Conservation (phyloP, 2,329 filamentous ascomycete species). For the Alternaria gaisen region DNA sequence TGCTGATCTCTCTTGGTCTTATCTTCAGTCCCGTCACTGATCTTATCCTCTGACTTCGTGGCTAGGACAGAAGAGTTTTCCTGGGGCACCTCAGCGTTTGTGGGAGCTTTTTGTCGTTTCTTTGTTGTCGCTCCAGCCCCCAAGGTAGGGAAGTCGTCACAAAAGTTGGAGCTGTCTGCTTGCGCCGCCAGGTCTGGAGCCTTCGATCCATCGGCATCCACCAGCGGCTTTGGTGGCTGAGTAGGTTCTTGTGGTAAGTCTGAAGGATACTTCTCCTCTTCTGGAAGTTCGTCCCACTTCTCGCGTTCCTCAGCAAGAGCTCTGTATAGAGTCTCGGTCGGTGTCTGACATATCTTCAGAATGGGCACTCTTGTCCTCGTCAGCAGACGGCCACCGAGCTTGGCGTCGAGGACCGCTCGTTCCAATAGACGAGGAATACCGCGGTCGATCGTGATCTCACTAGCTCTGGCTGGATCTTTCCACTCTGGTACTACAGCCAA, state of each 20-base stretch:
- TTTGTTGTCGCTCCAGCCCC: conserved; percentile 9
- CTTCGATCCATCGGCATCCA: conserved; percentile 22
- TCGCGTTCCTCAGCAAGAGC: conserved; percentile 71
- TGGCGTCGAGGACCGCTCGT: conserved; percentile 74
- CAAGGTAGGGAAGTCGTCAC: conserved; percentile 14
- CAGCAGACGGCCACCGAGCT: conserved; percentile 78
- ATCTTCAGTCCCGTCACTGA: conserved; percentile 13
- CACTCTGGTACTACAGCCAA: conserved; percentile 76
- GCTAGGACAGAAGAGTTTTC: conserved; percentile 27
- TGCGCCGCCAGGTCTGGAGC: conserved; percentile 13
- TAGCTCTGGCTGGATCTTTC: conserved; percentile 30
- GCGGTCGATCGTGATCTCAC: conserved; percentile 57
- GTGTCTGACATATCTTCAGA: conserved; percentile 82
- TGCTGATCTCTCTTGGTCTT: conserved; percentile 24
- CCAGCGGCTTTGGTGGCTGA: conserved; percentile 16
- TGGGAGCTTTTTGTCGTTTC: conserved; percentile 6
- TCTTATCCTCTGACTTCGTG: conserved; percentile 7
- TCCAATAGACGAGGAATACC: conserved; percentile 78
- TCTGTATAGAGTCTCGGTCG: conserved; percentile 66
- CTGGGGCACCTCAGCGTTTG: conserved; percentile 11
- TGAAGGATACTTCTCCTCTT: conserved; percentile 55
- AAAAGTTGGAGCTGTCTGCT: conserved; percentile 11
- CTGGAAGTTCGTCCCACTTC: conserved; percentile 72
- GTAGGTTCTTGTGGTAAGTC: conserved; percentile 24
- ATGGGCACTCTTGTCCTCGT: conserved; percentile 85